These are phyloP conservation scores for Lipomyces yamanashiensis DNA, from an alignment of 805 yeast species.

Conservation along the genomic window DNA sequence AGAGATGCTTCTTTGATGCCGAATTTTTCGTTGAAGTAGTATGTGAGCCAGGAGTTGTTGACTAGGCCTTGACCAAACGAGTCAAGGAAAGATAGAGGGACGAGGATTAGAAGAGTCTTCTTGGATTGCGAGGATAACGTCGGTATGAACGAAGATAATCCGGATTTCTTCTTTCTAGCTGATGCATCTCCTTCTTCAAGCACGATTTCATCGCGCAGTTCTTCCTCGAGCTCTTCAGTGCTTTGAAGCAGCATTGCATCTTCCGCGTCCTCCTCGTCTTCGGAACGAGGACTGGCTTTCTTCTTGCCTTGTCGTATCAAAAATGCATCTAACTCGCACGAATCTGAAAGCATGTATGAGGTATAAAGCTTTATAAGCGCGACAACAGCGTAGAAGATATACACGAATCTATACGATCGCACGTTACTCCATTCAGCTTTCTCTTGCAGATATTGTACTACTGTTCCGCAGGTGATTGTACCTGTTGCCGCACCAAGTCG, in stretches of 20 bases:
- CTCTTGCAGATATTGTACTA: conserved; percentile 59
- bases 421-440: conserved; percentile 11
- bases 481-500: conserved; percentile 60
- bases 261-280: conserved; percentile 7
- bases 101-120: conserved; percentile 39
- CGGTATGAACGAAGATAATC: conserved; percentile 6
- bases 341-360: conserved; percentile 57
- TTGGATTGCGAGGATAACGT: conserved; percentile 13
- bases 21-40: conserved; percentile 70
- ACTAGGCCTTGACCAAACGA: conserved; percentile 84
- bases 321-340: conserved; percentile 54
- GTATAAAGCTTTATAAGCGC: conserved; percentile 52
- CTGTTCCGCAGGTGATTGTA: conserved; percentile 80
- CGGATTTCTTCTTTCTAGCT: not conserved
- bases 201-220: conserved; percentile 12
- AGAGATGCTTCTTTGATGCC: conserved; percentile 58
- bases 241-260: conserved; percentile 7
- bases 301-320: conserved; percentile 31
- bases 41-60: conserved; percentile 77
- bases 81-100: conserved; percentile 68
- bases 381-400: conserved; percentile 26
- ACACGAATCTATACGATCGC: conserved; percentile 14
- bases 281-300: conserved; percentile 35
- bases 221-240: conserved; percentile 11
- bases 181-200: conserved; percentile 7